Evolutionary conservation across 306 rosid genomes (phyloP).

Genomic region (Macrotyloma uniflorum): DNA sequence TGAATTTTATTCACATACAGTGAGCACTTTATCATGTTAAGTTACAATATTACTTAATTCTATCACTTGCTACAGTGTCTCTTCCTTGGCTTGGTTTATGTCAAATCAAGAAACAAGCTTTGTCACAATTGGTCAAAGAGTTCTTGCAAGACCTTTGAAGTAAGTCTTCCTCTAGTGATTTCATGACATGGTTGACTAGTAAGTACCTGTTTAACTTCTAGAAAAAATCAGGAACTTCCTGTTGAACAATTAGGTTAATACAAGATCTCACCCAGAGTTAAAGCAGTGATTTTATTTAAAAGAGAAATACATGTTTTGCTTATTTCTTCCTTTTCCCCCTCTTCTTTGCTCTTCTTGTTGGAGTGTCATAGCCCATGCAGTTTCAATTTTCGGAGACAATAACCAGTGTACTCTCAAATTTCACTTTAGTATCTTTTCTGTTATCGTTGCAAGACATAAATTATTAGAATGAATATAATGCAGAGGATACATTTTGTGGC

Average conservation of each 20-base stretch:
- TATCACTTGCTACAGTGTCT: slow-evolving; percentile 69
- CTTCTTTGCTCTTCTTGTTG: slow-evolving; percentile 7
- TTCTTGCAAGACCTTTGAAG: slow-evolving; percentile 97
- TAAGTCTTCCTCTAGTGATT: slow-evolving; percentile 51
- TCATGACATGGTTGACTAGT: slow-evolving; percentile 19
- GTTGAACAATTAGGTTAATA: neutral
- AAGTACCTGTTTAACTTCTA: slow-evolving; percentile 23
- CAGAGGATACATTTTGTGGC: slow-evolving; percentile 15
- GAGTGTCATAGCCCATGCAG: neutral
- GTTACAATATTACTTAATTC: slow-evolving; percentile 12
- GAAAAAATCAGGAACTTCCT: slow-evolving; percentile 16
- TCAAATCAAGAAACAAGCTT: slow-evolving; percentile 98
- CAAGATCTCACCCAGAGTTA: slow-evolving; percentile 24
- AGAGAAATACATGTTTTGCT: slow-evolving; percentile 9
- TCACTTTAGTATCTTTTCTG: slow-evolving; percentile 14
- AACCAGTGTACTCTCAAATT: neutral
- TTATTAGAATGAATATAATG: slow-evolving; percentile 20
- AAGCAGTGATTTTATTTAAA: slow-evolving; percentile 29
- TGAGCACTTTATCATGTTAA: slow-evolving; percentile 20
- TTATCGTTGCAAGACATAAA: slow-evolving; percentile 32
- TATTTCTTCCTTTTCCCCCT: slow-evolving; percentile 15
- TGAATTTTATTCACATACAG: slow-evolving; percentile 30
- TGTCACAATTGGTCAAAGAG: slow-evolving; percentile 96
- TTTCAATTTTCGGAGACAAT: slow-evolving; percentile 31
- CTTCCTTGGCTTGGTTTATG: slow-evolving; percentile 99